These are phyloP conservation scores for Tetrapisispora phaffii DNA, from an alignment of 805 yeast genomes.

Conservation along the genomic window DNA sequence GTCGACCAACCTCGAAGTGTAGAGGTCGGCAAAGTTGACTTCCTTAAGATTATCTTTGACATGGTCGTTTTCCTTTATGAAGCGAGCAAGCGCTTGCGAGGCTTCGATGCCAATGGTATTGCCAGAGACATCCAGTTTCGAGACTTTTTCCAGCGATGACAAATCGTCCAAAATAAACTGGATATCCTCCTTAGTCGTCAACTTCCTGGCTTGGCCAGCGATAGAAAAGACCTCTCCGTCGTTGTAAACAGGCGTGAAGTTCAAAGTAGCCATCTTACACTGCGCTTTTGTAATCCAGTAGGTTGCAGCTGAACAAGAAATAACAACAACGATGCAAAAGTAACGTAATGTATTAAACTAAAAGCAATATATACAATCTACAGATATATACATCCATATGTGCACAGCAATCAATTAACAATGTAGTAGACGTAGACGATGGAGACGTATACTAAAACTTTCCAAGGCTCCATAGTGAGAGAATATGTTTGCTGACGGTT, in stretches of 20 bases:
- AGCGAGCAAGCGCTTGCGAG: slow-evolving; percentile 56
- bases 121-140: slow-evolving; percentile 74
- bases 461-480: neutral
- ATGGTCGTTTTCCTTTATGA: slow-evolving; percentile 32
- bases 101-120: slow-evolving; percentile 93
- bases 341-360: neutral
- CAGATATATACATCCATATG: neutral
- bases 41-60: slow-evolving; percentile 44
- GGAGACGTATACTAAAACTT: slow-evolving; percentile 2
- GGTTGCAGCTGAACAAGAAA: too few species aligned
- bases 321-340: neutral
- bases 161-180: slow-evolving; percentile 58
- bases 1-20: slow-evolving; percentile 88
- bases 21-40: slow-evolving; percentile 81
- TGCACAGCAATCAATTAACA: neutral
- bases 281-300: too few species aligned
- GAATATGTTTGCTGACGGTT: neutral
- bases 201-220: slow-evolving; percentile 66
- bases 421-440: slow-evolving; percentile 1
- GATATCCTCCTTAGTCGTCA: slow-evolving; percentile 64
- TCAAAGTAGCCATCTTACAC: slow-evolving; percentile 32
- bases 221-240: slow-evolving; percentile 47
- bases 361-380: neutral
- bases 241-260: slow-evolving; percentile 34
- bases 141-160: slow-evolving; percentile 27